Percentiles rank a stretch among this genome's conserved stretches.
Conservation (phyloP, 140 eudicot genomes). For the Cichorium intybus region DNA sequence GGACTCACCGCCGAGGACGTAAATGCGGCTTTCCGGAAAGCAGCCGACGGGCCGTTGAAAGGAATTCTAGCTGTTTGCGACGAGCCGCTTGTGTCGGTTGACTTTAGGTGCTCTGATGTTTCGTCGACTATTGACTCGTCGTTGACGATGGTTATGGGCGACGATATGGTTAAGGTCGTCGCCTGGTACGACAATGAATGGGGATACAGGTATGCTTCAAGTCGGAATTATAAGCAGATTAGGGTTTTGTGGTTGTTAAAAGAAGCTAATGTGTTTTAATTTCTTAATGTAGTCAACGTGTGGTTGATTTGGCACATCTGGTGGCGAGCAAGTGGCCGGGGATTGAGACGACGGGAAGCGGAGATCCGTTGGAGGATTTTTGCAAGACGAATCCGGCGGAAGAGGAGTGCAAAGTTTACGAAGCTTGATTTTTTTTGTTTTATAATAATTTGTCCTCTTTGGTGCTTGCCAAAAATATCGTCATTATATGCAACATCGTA, state of each 20-base stretch:
- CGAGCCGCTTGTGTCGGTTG: slow-evolving; percentile 90
- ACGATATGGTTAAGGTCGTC: slow-evolving; percentile 95
- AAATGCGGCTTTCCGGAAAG: slow-evolving; percentile 85
- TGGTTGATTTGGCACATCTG: slow-evolving; percentile 91
- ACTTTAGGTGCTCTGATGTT: slow-evolving; percentile 88
- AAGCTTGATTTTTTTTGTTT: slow-evolving; percentile 41
- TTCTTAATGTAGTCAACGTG: slow-evolving; percentile 74
- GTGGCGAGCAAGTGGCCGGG: slow-evolving; percentile 96
- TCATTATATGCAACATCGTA: slow-evolving; percentile 14
- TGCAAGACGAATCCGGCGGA: slow-evolving; percentile 80
- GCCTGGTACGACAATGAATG: slow-evolving; percentile 99
- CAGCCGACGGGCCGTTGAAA: slow-evolving; percentile 84
- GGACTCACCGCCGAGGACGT: slow-evolving; percentile 88
- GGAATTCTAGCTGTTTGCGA: slow-evolving; percentile 89
- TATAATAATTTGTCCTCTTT: neutral
- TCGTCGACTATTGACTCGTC: slow-evolving; percentile 86
- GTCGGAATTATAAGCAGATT: neutral
- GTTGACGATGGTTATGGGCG: slow-evolving; percentile 98
- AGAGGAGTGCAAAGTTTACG: slow-evolving; percentile 88
- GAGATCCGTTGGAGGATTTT: slow-evolving; percentile 82
- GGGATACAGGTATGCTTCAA: slow-evolving; percentile 76
- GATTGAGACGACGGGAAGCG: slow-evolving; percentile 47
- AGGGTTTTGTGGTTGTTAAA: neutral
- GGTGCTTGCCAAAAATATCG: slow-evolving; percentile 8
- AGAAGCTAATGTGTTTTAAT: neutral